phyloP scores from a whole-genome alignment of 345 rosid genomes.

The Diplotaxis tenuifolia region DNA sequence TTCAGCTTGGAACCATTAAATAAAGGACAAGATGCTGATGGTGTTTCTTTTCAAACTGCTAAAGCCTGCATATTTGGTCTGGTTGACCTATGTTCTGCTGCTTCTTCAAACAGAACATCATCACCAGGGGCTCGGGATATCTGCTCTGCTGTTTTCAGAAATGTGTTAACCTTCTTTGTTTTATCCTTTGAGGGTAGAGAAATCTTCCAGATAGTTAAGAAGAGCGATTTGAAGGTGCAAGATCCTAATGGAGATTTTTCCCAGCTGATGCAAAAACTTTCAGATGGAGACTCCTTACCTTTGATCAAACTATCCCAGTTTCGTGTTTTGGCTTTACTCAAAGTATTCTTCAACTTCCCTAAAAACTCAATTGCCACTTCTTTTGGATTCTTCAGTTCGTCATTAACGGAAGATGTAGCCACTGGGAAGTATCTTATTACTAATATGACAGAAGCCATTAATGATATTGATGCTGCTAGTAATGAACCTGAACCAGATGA shows the following conservation, averaged over 20 bases:
- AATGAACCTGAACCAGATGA: conserved; percentile 41
- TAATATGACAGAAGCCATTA: conserved; percentile 53
- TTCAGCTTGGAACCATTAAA: conserved; percentile 49
- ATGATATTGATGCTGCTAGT: conserved; percentile 38
- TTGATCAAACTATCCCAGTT: conserved; percentile 59
- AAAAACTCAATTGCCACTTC: conserved; percentile 66
- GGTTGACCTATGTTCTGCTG: conserved; percentile 67
- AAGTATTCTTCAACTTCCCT: conserved; percentile 64
- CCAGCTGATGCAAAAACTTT: conserved; percentile 60
- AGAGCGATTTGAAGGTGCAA: conserved; percentile 50
- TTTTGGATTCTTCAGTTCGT: conserved; percentile 63
- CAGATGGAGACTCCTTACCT: conserved; percentile 53
- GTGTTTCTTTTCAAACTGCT: conserved; percentile 74
- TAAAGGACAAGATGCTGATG: conserved; percentile 67
- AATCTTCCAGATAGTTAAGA: conserved; percentile 58
- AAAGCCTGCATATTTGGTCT: conserved; percentile 83
- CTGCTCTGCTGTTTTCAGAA: conserved; percentile 66
- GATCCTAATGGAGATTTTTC: conserved; percentile 49
- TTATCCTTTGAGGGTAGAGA: conserved; percentile 54
- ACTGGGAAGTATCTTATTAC: conserved; percentile 60
- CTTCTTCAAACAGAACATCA: conserved; percentile 56
- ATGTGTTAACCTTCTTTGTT: conserved; percentile 63
- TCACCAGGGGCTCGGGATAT: conserved; percentile 57
- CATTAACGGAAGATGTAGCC: conserved; percentile 53
- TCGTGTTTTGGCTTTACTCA: conserved; percentile 53